Evolutionary conservation across 2,329 filamentous ascomycete species (phyloP).

Genomic region (Elsinoe ampelina): DNA sequence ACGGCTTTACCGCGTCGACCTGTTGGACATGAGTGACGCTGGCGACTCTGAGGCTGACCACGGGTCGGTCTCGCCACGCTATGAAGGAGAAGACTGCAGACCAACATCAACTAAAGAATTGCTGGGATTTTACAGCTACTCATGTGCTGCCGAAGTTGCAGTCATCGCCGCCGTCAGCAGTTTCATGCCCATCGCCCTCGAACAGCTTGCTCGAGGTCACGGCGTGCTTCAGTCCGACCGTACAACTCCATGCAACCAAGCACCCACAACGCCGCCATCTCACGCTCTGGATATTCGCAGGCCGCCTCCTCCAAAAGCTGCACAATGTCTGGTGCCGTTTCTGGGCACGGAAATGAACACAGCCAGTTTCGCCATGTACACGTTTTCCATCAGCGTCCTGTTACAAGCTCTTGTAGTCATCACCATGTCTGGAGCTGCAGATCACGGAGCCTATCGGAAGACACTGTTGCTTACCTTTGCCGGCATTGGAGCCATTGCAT

Average conservation of each 20-base stretch:
- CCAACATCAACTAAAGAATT: conserved; percentile 82
- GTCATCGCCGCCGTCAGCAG: conserved; percentile 55
- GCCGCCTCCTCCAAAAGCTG: conserved; percentile 32
- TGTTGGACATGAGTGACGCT: background rate
- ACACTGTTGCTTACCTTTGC: conserved; percentile 78
- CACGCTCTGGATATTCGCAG: conserved; percentile 13
- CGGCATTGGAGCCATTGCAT: conserved; percentile 66
- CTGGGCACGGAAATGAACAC: conserved; percentile 85
- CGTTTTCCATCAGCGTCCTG: conserved; percentile 85
- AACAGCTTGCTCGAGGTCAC: conserved; percentile 85
- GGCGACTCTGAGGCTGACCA: conserved; percentile 6
- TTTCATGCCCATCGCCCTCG: conserved; percentile 91
- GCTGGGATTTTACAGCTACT: conserved; percentile 90
- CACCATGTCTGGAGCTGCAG: conserved; percentile 90
- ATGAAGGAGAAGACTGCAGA: conserved; percentile 78
- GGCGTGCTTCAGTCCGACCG: conserved; percentile 76
- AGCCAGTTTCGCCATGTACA: conserved; percentile 96
- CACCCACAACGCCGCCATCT: conserved; percentile 23
- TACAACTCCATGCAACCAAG: conserved; percentile 57
- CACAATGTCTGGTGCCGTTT: conserved; percentile 73
- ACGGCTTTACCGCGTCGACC: background rate
- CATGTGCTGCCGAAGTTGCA: conserved; percentile 93
- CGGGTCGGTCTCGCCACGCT: conserved; percentile 39
- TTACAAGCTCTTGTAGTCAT: conserved; percentile 86
- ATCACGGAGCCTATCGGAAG: conserved; percentile 84